Base-by-base conservation (phyloP, 2,329 filamentous ascomycete genomes). In the Alternaria sp. region DNA sequence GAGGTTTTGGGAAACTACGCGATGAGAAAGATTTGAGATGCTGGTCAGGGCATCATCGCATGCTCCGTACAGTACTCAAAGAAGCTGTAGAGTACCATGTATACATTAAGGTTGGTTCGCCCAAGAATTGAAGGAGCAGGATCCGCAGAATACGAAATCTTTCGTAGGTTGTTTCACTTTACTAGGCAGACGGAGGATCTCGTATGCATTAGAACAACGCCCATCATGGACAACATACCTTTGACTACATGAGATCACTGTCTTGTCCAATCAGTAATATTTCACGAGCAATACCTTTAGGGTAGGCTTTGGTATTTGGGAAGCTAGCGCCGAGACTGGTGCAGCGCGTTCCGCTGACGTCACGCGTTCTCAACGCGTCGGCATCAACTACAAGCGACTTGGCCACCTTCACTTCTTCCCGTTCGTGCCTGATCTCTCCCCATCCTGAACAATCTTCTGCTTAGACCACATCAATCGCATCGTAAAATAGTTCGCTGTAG, bases 121-220 rank as follows among this genome's bases (percentile, higher is more conserved):
- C 11, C 28, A 30, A 11, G 28, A 0, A 30, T 5, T 1, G 0
- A 7, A 7, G 25, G 5, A 27, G 25, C 2, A 30, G 10, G 0
- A 30, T 1, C 2, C 28, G 11, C 10, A 30, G 0, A 11, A 30
- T 30, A 5, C 28, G 4, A 30, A 11, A 0, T 30, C 3, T 11
- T 30, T 30, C 0, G 28, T 11, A 30, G 11, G 4, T 30, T 30
- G 28, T 0, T 0, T 11, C 28, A 30, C 10, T 30, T 11, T 30
- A 10, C 1, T 10, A 12, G 28, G 28, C 28, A 30, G 28, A 30
- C 1, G 4, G 1, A 30, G 28, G 11, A 30, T 30, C 11, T 12
- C 28, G 28, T 30, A 3, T 5, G 28, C 1, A 2, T 11, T 11
- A 30, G 28, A 5, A 11, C 10, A 5, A 30, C 28, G 10, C 28